phyloP scores from a whole-genome alignment of 495 filamentous ascomycete species.

The Mycothermus thermophilus region DNA sequence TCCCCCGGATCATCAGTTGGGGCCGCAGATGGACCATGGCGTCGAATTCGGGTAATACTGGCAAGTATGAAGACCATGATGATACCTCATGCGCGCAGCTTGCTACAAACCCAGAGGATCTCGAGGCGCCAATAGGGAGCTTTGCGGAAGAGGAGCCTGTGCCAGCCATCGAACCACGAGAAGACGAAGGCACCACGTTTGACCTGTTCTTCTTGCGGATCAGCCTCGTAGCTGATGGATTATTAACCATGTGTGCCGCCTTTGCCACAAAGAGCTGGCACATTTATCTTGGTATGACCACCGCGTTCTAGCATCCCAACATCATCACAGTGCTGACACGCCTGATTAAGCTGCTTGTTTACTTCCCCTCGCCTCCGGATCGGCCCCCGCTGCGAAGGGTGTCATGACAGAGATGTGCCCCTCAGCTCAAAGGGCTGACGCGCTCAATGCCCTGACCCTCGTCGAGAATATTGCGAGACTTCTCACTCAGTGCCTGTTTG shows the following conservation, averaged over 20 bases:
- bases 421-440: constrained; percentile 33
- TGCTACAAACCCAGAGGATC: constrained; percentile 22
- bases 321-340: no score
- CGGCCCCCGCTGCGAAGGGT: constrained; percentile 42
- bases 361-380: constrained; percentile 42
- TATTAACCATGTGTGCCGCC: constrained; percentile 35
- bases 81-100: background rate
- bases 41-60: background rate
- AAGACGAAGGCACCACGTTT: constrained; percentile 32
- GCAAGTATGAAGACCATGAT: background rate
- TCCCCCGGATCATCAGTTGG: constrained; percentile 37
- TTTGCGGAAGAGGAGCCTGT: constrained; percentile 32
- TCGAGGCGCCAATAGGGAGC: constrained; percentile 26
- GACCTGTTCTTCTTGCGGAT: constrained; percentile 41
- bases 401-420: constrained; percentile 43
- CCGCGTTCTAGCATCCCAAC: no score
- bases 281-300: constrained; percentile 33
- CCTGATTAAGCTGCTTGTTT: constrained; percentile 23
- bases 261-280: constrained; percentile 40
- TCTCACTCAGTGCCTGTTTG: constrained; percentile 39
- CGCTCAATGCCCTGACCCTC: constrained; percentile 41
- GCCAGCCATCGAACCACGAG: constrained; percentile 8
- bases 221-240: constrained; percentile 38
- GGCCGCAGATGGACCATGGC: constrained; percentile 35
- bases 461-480: constrained; percentile 42